Conservation (phyloP, 2,329 filamentous ascomycete genomes). For the Xylariales sp. region DNA sequence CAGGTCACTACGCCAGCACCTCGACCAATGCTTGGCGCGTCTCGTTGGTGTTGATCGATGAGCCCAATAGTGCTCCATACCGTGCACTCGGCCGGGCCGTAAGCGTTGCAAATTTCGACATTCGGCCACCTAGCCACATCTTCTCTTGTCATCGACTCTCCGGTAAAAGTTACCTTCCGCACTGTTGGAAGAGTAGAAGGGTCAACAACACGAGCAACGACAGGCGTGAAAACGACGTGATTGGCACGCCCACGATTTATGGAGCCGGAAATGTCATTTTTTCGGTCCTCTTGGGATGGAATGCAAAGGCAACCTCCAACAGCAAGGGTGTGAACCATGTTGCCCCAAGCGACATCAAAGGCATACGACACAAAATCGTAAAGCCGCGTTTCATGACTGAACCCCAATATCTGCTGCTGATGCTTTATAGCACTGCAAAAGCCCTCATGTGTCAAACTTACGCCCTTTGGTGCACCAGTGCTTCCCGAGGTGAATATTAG, state of each 20-base stretch:
- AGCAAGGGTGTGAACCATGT: slow-evolving; percentile 13
- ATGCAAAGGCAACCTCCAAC: slow-evolving; percentile 29
- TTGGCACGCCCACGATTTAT: slow-evolving; percentile 1
- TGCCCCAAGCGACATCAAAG: slow-evolving; percentile 3
- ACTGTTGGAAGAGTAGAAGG: not conserved
- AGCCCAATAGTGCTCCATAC: slow-evolving; percentile 24
- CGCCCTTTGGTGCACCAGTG: slow-evolving; percentile 10
- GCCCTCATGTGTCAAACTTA: not conserved
- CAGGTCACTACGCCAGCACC: slow-evolving; percentile 27
- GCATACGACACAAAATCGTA: slow-evolving; percentile 9
- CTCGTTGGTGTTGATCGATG: not conserved
- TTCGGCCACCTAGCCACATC: not conserved
- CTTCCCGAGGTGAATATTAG: slow-evolving; percentile 9
- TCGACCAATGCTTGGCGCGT: slow-evolving; percentile 26
- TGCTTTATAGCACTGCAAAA: not conserved
- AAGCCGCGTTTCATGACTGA: slow-evolving; percentile 42
- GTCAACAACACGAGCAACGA: not conserved
- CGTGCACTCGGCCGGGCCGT: slow-evolving; percentile 34
- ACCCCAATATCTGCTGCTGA: slow-evolving; percentile 20
- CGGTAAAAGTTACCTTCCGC: not conserved
- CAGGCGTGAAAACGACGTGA: not conserved
- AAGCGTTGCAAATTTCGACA: slow-evolving; percentile 20
- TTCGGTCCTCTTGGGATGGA: slow-evolving; percentile 29
- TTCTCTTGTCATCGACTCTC: not conserved
- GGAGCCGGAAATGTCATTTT: slow-evolving; percentile 17